phyloP scores from a whole-genome alignment of 108 stramenopile genomes.

The Hondaea fermentalgiana region DNA sequence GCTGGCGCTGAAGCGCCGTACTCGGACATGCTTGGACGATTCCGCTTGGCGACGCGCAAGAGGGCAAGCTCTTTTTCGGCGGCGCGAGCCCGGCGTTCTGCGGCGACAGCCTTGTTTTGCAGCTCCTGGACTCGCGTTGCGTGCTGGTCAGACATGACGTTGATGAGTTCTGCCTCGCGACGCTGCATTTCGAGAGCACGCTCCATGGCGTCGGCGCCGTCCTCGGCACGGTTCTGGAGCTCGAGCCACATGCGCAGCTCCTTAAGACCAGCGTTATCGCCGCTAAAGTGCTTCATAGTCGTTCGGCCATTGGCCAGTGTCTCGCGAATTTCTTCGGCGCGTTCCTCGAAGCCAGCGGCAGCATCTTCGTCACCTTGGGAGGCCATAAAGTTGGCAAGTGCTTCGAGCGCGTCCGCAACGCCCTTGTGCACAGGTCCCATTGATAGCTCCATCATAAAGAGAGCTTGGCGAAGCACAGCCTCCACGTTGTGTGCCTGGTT shows the following conservation, averaged over 20 bases:
- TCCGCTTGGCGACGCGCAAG: neutral
- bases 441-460: neutral
- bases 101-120: neutral
- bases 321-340: neutral
- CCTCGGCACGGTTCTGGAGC: neutral
- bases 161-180: neutral
- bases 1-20: neutral
- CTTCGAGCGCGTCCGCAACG: neutral
- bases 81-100: neutral
- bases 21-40: neutral
- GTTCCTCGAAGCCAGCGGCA: neutral
- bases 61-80: neutral
- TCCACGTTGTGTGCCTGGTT: neutral
- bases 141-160: conserved; percentile 17
- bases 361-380: neutral
- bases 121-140: neutral
- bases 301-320: neutral
- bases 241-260: conserved; percentile 14
- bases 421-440: neutral
- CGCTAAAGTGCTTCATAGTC: neutral
- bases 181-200: neutral
- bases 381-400: neutral
- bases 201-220: neutral
- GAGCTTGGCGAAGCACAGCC: neutral
- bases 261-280: neutral